Conservation (phyloP, 2,329 filamentous ascomycete genomes). For the Cercospora sp. region DNA sequence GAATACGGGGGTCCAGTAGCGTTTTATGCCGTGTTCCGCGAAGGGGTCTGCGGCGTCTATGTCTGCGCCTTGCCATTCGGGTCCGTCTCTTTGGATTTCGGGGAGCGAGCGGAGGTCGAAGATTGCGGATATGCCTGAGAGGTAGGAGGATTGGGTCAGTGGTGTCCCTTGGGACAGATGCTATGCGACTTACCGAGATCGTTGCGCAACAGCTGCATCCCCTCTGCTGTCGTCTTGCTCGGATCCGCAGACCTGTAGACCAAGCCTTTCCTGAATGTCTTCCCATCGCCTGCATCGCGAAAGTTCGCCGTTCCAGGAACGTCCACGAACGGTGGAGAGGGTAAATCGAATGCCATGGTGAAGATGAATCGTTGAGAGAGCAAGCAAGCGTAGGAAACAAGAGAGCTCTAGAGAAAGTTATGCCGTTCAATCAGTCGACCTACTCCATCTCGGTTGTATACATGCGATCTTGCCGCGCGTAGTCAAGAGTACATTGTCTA, state of each 20-base stretch:
- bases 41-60: slow-evolving; percentile 32
- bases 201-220: slow-evolving; percentile 52
- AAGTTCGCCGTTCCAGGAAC: slow-evolving; percentile 66
- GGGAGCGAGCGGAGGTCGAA: slow-evolving; percentile 67
- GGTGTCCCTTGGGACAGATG: not conserved
- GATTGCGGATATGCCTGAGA: slow-evolving; percentile 61
- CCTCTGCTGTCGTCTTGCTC: slow-evolving; percentile 56
- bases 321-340: slow-evolving; percentile 39
- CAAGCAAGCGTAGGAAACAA: not conserved
- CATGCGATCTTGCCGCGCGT: not conserved
- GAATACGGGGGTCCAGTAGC: slow-evolving; percentile 67
- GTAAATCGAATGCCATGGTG: slow-evolving; percentile 13
- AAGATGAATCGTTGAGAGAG: not conserved
- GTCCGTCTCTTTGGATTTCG: slow-evolving; percentile 54
- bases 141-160: not conserved
- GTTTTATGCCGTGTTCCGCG: slow-evolving; percentile 50
- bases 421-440: not conserved
- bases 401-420: not conserved
- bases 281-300: slow-evolving; percentile 58
- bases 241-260: slow-evolving; percentile 71
- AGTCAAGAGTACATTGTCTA: not conserved
- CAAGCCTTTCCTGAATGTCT: slow-evolving; percentile 51
- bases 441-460: not conserved
- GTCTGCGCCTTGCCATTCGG: slow-evolving; percentile 37
- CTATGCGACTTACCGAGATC: slow-evolving; percentile 35